Evolutionary conservation across 768 basidiomycete species (phyloP), one percentile per base, ranked within the genome.

Genomic region (Pisolithus tinctorius): DNA sequence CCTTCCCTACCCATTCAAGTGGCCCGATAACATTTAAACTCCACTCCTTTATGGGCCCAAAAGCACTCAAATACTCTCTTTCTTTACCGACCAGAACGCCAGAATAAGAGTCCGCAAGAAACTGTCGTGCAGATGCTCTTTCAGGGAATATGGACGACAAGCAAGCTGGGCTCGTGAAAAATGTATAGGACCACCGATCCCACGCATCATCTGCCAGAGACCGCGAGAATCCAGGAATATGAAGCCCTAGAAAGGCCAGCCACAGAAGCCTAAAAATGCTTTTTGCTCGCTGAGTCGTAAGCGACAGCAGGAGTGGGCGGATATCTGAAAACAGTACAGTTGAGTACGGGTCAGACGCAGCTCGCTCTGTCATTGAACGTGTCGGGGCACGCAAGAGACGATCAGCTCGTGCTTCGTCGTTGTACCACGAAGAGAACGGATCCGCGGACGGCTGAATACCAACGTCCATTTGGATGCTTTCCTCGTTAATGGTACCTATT

Each of bases 281-380:
- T 68, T 79, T 81, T 0, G 79, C 78, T 26, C 59, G 64, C 11
- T 58, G 53, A 16, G 76, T 73, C 13, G 63, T 67, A 42, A 86
- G 48, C 7, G 68, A 52, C 42, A 88, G 65, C 13, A 91, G 64
- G 29, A 82, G 65, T 4, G 77, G 65, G 20, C 79, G 78, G 54
- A 93, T 75, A 59, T 93, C 90, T 31, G 78, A 74, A 63, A 93
- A 86, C 14, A 93, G 68, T 30, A 92, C 76, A 4, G 76, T 81
- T 3, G 81, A 71, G 60, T 87, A 89, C 6, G 89, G 90, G 62
- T 93, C 90, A 16, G 69, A 63, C 25, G 75, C 71, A 17, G 69
- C 70, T 17, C 69, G 69, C 4, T 77, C 72, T 51, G 82, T 72
- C 7, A 69, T 67, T 3, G 83, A 80, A 45, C 82, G 80, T 6